Conservation (phyloP, 305 asterid species). For the Rubia balearica region DNA sequence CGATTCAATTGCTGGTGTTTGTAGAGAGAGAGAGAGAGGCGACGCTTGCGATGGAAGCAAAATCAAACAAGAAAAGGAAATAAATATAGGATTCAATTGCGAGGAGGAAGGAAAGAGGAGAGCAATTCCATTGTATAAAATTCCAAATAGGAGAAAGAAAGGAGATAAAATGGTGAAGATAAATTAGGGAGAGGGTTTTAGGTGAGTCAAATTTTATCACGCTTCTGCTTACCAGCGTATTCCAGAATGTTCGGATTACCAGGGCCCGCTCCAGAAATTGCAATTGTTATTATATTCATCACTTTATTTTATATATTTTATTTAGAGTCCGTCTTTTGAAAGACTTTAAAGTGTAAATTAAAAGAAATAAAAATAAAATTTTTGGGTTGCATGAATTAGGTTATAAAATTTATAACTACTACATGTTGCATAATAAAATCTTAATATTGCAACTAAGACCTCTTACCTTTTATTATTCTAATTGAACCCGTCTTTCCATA, state of each 20-base stretch:
- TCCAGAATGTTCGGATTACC: constrained; percentile 16
- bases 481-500: too few species aligned
- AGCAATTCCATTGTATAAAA: background rate
- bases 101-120: background rate
- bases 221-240: background rate
- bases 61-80: background rate
- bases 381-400: too few species aligned
- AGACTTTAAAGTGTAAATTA: too few species aligned
- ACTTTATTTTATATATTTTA: too few species aligned
- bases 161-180: background rate
- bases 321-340: too few species aligned
- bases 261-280: background rate
- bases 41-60: background rate
- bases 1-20: background rate
- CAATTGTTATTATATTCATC: background rate
- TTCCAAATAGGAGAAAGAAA: background rate
- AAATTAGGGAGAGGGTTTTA: background rate
- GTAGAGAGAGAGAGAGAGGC: background rate
- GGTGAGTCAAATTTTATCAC: background rate
- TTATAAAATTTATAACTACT: too few species aligned
- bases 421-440: too few species aligned
- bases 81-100: background rate
- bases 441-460: too few species aligned
- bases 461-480: too few species aligned
- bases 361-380: too few species aligned